Evolutionary conservation across 805 yeast genomes (phyloP).

Genomic region (Aciculoconidium aculeatum): DNA sequence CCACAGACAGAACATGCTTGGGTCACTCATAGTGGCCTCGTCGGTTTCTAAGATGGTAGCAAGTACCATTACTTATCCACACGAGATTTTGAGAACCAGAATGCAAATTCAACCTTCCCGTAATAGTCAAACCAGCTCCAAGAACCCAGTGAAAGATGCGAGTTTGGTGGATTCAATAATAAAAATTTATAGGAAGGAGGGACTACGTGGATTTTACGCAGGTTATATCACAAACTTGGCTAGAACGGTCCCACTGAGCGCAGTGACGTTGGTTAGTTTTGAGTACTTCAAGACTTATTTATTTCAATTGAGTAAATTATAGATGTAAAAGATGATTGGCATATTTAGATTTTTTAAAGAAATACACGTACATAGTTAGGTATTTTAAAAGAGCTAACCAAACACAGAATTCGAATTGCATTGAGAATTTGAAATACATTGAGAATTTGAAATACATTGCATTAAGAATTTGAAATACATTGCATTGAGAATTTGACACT

Average conservation of each 20-base stretch:
- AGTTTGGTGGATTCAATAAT: slow-evolving; percentile 27
- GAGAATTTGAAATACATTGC: no score
- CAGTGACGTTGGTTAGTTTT: slow-evolving; percentile 89
- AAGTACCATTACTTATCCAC: slow-evolving; percentile 86
- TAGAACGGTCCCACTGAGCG: slow-evolving; percentile 91
- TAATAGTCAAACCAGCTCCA: slow-evolving; percentile 13
- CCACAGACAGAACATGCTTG: slow-evolving; percentile 12
- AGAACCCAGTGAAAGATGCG: slow-evolving; percentile 7
- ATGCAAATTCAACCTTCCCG: slow-evolving; percentile 69
- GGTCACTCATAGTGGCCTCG: slow-evolving; percentile 51
- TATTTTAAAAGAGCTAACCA: no score
- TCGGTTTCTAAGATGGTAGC: slow-evolving; percentile 84
- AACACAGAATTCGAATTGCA: no score
- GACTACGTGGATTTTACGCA: slow-evolving; percentile 77
- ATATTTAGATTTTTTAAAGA: no score
- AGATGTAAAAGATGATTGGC: background rate
- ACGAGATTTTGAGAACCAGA: slow-evolving; percentile 88
- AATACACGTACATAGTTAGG: no score
- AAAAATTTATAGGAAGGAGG: slow-evolving; percentile 57
- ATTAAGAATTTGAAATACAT: no score
- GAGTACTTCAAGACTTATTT: slow-evolving; percentile 68
- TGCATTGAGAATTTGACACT: no score
- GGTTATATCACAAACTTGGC: slow-evolving; percentile 83
- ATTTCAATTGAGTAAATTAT: slow-evolving; percentile 19
- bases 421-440: no score